Base-by-base conservation (phyloP, 2,329 filamentous ascomycete genomes). In the Aspergillus sp. region DNA sequence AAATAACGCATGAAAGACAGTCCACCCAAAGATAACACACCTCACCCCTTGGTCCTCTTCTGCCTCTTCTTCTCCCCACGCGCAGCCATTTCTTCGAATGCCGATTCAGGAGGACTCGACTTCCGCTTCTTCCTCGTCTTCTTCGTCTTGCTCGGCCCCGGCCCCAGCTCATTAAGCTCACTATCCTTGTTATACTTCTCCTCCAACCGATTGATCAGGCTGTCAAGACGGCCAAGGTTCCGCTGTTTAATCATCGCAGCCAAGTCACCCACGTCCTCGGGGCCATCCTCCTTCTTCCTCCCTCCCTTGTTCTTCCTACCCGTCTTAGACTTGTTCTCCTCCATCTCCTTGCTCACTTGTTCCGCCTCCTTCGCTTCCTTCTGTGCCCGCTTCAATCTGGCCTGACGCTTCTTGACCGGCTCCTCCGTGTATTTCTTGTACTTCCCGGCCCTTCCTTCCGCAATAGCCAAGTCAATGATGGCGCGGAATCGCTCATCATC, bases 401-500 rank as follows among this genome's bases (percentile, higher is more conserved):
- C 47, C 58, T 85, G 77, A 61, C 84, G 85, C 57, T 86, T 85
- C 70, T 83, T 86, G 68, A 87, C 86, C n/a, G 82, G 84, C 78
- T 97, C 92, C 25, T 88, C 83, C 2, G 85, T 85, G 73, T 96
- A 99, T 5, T 83, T 83, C 19, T 83, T 79, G 73, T 87, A 93
- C 0, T 80, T 80, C 47, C 87, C 77, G 0, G 96, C 88, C 39
- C 90, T 86, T 1, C 86, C 86, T 3, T 79, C 82, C 38, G 83
- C 81, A 70, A 99, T 95, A 3, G 92, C 95, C 38, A 86, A 82
- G 70, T 96, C 86, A 57, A 99, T 92, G 48, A 96, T 91, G 15
- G 72, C 77, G 13, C 91, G 84, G 77, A 96, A 97, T 8, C 95
- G 84, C 57, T 90, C 88, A 68, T 99, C 95, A 67, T 99, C 95